phyloP scores from a whole-genome alignment of 2,329 filamentous ascomycete species.

The Colletotrichum agaves region DNA sequence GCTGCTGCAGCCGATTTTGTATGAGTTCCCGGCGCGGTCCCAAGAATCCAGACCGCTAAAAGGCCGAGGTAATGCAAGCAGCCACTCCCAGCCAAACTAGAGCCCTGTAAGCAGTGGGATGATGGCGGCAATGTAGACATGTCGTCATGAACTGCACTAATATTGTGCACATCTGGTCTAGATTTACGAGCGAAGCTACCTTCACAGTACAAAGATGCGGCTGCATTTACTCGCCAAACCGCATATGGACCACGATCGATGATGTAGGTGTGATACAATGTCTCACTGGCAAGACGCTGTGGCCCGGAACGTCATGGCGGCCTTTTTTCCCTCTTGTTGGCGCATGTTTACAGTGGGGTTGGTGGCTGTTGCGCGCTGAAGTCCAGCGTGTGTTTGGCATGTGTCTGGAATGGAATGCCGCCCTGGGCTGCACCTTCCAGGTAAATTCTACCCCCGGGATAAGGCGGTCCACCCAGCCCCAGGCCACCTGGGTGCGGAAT shows the following conservation, averaged over 20 bases:
- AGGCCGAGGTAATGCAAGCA: slow-evolving; percentile 26
- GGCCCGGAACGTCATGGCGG: slow-evolving; percentile 31
- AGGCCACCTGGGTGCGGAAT: background rate
- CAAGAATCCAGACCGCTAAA: background rate
- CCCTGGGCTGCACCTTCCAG: background rate
- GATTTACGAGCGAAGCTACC: background rate
- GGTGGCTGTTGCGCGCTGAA: background rate
- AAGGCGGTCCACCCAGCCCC: slow-evolving; percentile 1
- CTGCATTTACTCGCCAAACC: background rate
- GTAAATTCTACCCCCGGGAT: slow-evolving; percentile 11
- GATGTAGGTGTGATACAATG: slow-evolving; percentile 38
- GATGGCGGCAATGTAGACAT: slow-evolving; percentile 17
- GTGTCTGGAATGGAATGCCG: background rate
- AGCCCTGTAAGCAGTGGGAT: background rate
- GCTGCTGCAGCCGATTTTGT: background rate
- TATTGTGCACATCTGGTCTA: background rate
- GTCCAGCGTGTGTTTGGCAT: slow-evolving; percentile 8
- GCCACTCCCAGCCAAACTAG: background rate
- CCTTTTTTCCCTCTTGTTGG: background rate
- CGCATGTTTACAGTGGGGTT: slow-evolving; percentile 5
- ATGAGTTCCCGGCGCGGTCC: background rate
- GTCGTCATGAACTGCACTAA: slow-evolving; percentile 19
- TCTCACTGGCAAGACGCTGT: slow-evolving; percentile 22
- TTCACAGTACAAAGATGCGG: slow-evolving; percentile 1
- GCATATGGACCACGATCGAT: slow-evolving; percentile 20